Base-by-base conservation (phyloP, 257 asterid species). In the Penstemon newberryi region DNA sequence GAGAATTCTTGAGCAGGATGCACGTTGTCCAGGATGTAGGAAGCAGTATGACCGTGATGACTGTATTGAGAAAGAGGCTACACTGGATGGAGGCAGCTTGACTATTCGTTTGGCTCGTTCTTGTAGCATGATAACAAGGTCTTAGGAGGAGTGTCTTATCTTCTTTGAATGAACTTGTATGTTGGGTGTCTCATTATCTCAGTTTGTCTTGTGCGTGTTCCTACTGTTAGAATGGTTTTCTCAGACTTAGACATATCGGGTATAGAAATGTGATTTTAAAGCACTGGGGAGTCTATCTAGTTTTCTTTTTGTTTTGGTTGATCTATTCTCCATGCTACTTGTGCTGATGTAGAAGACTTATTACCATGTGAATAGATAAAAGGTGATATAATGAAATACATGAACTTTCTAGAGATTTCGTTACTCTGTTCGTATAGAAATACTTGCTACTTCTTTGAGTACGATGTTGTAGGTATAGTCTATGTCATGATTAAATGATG, bases 11-110 rank as follows among this genome's bases (percentile, higher is more conserved):
- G 97, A 93, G 83, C 87, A 78, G 62, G 95, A 93, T 69, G 97
- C 83, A 4, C 97, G 99, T 25, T 93, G 99, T 61, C 99, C 99
- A 0, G 95, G 92, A 65, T 93, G 99, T 70, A 84, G 99, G 84
- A 88, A 83, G 79, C 85, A 81, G 78, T 93, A 93, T 66, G 81
- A 81, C 41, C 62, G 55, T 58, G 75, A 65, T 33, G 33, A 25
- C 33, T 70, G 69, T 36, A 66, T 78, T 3, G 78, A 84, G 74
- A 87, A 84, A 54, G 93, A 82, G 80, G 78, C 91, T 42, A 73
- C 84, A 58, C 6, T 80, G 15, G 83, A 79, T 76, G 93, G 88
- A 37, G 84, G 88, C 76, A 79, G 81, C 71, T 74, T 84, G 74
- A 80, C 80, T 5, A 53, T 70, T 60, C 84, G 80, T 10, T 61